Base-by-base conservation (phyloP, 352 stramenopile species). In the Phytopythium boreale region DNA sequence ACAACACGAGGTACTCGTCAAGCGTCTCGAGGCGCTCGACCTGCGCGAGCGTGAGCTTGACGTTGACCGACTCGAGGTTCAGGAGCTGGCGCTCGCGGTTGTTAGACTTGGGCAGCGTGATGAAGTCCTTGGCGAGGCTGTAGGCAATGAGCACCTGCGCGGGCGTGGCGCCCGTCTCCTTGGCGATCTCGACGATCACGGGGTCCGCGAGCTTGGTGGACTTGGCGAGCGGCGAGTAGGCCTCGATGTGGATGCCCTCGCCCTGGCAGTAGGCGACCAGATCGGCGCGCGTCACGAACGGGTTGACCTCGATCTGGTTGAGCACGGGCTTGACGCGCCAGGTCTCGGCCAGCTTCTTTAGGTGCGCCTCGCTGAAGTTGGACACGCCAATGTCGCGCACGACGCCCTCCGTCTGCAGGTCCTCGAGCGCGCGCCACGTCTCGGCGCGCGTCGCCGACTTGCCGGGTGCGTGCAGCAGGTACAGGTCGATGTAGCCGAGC, bases 321-420 rank as follows among this genome's bases (percentile, higher is more conserved):
- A 92, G 80, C 15, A 80, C 79, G 0, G 84, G 81, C 49, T 74
- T 76, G 24, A 74, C 73, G 9, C 59, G 62, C 55, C 68, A 74
- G 22, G 78, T 76, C 44, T 77, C 62, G 46, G 89, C 80, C 1
- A 97, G 67, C 53, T 87, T 84, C 62, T 86, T 64, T 34, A 97
- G 74, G 66, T 97, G 88, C 14, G 69, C 74, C 29, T 86, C 62
- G 15, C 79, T 69, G 72, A 93, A 96, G 67, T 97, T 97, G 37
- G 76, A 93, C 24, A 97, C 89, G 44, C 90, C 60, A 31, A 66
- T 66, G 60, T 66, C 60, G n/a, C 53, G 51, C 55, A 90, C 62
- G n/a, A 89, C 63, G 1, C 89, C 89, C 36, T 71, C 49, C 8
- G 37, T 9, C 36, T 76, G 69, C 37, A 71, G 60, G 20, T 84